phyloP scores from a whole-genome alignment of 1,139 yeast species.

The Yamadazyma mexicana region DNA sequence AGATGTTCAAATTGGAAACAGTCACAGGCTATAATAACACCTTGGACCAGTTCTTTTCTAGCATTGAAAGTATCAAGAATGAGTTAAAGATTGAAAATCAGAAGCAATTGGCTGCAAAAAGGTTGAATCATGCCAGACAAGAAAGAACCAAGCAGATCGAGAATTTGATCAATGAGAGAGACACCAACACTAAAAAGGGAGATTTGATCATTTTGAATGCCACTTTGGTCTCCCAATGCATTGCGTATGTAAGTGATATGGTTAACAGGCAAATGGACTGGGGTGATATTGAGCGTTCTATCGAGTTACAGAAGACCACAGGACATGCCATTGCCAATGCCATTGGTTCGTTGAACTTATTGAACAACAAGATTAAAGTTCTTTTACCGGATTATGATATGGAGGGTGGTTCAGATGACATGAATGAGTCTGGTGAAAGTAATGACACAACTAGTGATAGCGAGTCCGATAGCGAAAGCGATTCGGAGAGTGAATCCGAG shows the following conservation, averaged over 20 bases:
- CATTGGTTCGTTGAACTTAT: conserved; percentile 64
- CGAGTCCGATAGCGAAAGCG: conserved; percentile 22
- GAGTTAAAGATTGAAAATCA: conserved; percentile 60
- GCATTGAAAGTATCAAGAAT: conserved; percentile 78
- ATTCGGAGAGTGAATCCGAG: conserved; percentile 24
- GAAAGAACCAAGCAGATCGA: conserved; percentile 76
- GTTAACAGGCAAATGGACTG: conserved; percentile 92
- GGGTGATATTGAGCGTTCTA: conserved; percentile 80
- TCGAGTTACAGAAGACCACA: conserved; percentile 66
- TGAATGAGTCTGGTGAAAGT: conserved; percentile 23
- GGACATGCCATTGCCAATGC: conserved; percentile 63
- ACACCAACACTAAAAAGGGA: conserved; percentile 66
- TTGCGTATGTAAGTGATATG: conserved; percentile 61
- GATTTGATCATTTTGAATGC: conserved; percentile 71
- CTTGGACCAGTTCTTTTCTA: conserved; percentile 80
- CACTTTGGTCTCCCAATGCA: conserved; percentile 71
- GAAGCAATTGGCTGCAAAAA: conserved; percentile 69
- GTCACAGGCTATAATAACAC: conserved; percentile 74
- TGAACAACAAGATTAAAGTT: conserved; percentile 66
- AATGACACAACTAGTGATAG: conserved; percentile 14
- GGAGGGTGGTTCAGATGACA: no score
- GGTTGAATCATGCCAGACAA: conserved; percentile 69
- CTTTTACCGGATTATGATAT: conserved; percentile 46
- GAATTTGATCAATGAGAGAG: conserved; percentile 64
- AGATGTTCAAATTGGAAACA: conserved; percentile 32